A percentile compares a stretch with the other conserved stretches of the same genome.
phyloP scores from a whole-genome alignment of 129 eudicot genomes.

The Pseudognaphalium luteoalbum region DNA sequence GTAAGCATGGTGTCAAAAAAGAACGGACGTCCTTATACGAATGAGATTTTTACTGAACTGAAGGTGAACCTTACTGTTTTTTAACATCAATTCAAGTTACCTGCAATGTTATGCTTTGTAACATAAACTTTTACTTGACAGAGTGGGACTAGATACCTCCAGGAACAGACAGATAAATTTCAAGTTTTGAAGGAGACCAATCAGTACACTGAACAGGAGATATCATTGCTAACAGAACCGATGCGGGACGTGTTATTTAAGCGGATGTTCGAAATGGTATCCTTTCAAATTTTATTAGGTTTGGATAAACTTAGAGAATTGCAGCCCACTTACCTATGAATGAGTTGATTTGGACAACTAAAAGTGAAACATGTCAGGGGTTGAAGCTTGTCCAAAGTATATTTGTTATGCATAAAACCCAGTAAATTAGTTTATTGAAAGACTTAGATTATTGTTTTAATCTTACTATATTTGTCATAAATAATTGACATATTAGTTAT shows the following conservation, averaged over 20 bases:
- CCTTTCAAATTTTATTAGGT: neutral
- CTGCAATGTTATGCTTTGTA: neutral
- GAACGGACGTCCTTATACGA: constrained; percentile 59
- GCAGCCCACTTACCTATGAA: neutral
- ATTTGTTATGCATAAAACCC: neutral
- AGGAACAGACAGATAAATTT: neutral
- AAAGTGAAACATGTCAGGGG: neutral
- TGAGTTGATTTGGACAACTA: neutral
- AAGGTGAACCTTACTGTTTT: constrained; percentile 17
- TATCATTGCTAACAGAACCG: constrained; percentile 19
- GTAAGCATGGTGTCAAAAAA: constrained; percentile 42
- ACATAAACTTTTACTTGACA: constrained; percentile 21
- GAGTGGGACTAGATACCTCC: constrained; percentile 50
- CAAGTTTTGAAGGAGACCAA: constrained; percentile 9
- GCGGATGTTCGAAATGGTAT: constrained; percentile 68
- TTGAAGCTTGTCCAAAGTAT: neutral
- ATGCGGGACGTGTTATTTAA: constrained; percentile 51
- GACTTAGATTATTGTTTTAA: too few relatives aligned
- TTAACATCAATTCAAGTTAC: neutral
- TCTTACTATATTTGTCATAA: too few relatives aligned
- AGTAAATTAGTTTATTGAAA: too few relatives aligned
- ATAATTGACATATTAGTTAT: too few relatives aligned
- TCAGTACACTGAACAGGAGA: constrained; percentile 36
- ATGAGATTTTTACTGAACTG: constrained; percentile 35
- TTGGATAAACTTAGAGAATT: neutral